Conservation (phyloP, 2,329 filamentous ascomycete genomes). For the Penicillium sp. region DNA sequence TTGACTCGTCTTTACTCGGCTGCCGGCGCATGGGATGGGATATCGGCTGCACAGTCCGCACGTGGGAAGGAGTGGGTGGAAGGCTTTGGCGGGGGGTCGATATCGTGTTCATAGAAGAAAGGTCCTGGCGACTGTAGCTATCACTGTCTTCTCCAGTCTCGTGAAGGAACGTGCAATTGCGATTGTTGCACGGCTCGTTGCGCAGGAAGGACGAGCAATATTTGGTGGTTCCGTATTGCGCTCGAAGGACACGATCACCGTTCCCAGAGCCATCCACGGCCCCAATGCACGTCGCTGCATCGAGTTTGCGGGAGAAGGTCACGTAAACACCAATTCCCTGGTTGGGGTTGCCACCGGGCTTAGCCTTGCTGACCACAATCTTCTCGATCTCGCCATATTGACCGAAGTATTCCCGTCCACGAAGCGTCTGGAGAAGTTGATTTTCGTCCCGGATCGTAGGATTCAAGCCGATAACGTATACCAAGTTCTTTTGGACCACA, state of each 20-base stretch:
- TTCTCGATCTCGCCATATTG: slow-evolving; percentile 99
- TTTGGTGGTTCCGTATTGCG: slow-evolving; percentile 87
- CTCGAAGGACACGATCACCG: slow-evolving; percentile 76
- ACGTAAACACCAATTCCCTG: slow-evolving; percentile 96
- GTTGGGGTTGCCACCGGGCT: slow-evolving; percentile 68
- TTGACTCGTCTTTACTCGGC: slow-evolving; percentile 72
- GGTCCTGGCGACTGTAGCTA: slow-evolving; percentile 89
- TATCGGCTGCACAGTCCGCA: slow-evolving; percentile 54
- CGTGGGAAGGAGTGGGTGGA: slow-evolving; percentile 47
- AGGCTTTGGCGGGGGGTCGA: slow-evolving; percentile 73
- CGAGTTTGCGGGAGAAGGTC: slow-evolving; percentile 90
- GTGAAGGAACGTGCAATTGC: slow-evolving; percentile 96
- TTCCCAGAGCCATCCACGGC: slow-evolving; percentile 93
- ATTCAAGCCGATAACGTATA: slow-evolving; percentile 94
- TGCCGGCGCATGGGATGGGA: slow-evolving; percentile 68
- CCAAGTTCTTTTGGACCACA: slow-evolving; percentile 97
- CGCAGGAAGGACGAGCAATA: slow-evolving; percentile 97
- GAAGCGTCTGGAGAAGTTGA: slow-evolving; percentile 77
- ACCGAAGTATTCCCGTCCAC: slow-evolving; percentile 91
- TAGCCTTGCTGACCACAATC: slow-evolving; percentile 96
- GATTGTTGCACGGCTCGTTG: slow-evolving; percentile 90
- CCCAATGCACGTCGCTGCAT: slow-evolving; percentile 85
- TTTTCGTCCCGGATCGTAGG: slow-evolving; percentile 92
- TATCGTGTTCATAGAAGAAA: slow-evolving; percentile 91
- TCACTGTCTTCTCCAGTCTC: slow-evolving; percentile 98